Evolutionary conservation across 305 asterid species (phyloP).

Genomic region (Euphrasia arctica): DNA sequence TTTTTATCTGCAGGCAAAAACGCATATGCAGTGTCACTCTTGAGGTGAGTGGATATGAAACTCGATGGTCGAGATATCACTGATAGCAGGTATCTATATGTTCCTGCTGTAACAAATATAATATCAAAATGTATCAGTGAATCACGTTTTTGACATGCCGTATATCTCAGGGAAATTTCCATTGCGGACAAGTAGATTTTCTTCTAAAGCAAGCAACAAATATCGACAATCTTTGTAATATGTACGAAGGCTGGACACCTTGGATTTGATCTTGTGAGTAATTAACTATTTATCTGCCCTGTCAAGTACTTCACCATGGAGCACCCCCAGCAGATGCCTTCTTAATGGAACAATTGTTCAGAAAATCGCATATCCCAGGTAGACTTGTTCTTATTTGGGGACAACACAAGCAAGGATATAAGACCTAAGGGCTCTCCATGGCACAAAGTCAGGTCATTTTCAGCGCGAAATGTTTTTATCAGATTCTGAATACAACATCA

Average conservation of each 20-base stretch:
- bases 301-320: constrained; percentile 22
- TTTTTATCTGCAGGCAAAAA: constrained; percentile 65
- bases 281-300: constrained; percentile 20
- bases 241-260: constrained; percentile 99
- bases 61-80: constrained; percentile 86
- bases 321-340: constrained; percentile 27
- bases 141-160: constrained; percentile 26
- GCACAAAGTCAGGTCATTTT: not conserved
- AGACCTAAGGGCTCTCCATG: constrained; percentile 8
- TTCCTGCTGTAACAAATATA: constrained; percentile 20
- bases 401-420: not conserved
- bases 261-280: constrained; percentile 68
- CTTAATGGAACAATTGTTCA: constrained; percentile 26
- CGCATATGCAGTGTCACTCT: constrained; percentile 79
- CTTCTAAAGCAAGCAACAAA: constrained; percentile 94
- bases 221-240: constrained; percentile 90
- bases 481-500: not conserved
- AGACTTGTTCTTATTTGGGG: constrained; percentile 22
- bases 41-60: constrained; percentile 92
- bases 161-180: constrained; percentile 58
- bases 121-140: constrained; percentile 11
- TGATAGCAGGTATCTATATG: constrained; percentile 67
- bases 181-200: constrained; percentile 87
- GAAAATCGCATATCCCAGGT: constrained; percentile 10
- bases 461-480: not conserved